Evolutionary conservation across 306 rosid genomes (phyloP), one percentile per base, ranked within the genome.

Genomic region (Cucurbita pepo): DNA sequence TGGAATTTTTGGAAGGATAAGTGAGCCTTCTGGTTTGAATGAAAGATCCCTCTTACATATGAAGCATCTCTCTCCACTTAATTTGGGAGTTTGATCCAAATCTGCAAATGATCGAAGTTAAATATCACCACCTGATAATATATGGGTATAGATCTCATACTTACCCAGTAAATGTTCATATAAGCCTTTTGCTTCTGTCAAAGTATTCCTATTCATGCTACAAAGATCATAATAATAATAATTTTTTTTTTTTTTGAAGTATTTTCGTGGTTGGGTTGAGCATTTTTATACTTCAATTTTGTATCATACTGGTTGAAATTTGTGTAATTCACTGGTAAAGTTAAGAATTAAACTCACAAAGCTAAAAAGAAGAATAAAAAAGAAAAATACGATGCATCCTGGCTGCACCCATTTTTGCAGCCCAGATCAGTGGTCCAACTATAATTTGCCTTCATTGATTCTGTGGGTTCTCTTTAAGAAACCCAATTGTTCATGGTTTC

Each of bases 11-110:
- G 88, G 86, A 59, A 78, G 52, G 15, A 18, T 77, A 54, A 78
- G 70, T 4, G 84, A 83, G 12, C 89, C 90, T 61, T 81, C 89
- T 16, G 89, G 85, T 47, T 54, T 64, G 79, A 76, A 79, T 57
- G 89, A 80, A 51, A 89, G 82, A 80, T 87, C 90, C 79, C 90
- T 85, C 76, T 84, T 79, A 80, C 96, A 89, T 75, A 89, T 5
- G 65, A 65, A 66, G 59, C 92, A 89, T 44, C 81, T 85, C 44
- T 84, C 55, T 60, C 86, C 96, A 72, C 69, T 5, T 52, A 75
- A 79, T 75, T 69, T 19, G 0, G 34, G 73, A 12, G 77, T 72
- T 77, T 72, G 37, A 55, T 72, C 69, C 2, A 44, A 5, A 43
- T 56, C 86, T 77, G 79, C 67, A 74, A 56, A 52, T n/a, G n/a